Percentiles rank a stretch among this genome's conserved stretches.
phyloP scores from a whole-genome alignment of 2,329 filamentous ascomycete species.

The Aspergillus hortae region DNA sequence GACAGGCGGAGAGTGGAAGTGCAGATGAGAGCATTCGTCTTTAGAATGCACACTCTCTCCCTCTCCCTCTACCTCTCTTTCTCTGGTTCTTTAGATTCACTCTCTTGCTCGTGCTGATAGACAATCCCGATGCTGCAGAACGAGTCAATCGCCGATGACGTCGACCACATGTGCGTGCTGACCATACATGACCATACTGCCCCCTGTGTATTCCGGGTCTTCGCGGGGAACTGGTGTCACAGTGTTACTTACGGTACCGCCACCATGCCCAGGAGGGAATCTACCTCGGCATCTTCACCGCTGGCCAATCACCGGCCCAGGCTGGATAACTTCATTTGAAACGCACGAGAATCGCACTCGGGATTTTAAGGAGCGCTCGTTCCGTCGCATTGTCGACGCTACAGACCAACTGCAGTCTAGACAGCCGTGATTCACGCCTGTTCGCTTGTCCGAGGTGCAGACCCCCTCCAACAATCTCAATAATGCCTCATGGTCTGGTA shows the following conservation, averaged over 20 bases:
- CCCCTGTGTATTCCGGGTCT: background rate
- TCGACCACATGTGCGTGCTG: constrained; percentile 12
- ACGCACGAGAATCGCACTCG: constrained; percentile 27
- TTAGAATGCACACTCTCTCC: too few relatives aligned
- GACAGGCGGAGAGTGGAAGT: too few relatives aligned
- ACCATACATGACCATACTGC: background rate
- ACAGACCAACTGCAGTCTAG: background rate
- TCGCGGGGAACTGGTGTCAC: background rate
- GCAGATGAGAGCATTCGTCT: too few relatives aligned
- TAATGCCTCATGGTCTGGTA: too few relatives aligned
- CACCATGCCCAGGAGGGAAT: constrained; percentile 3
- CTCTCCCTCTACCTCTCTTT: too few relatives aligned
- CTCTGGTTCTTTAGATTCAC: too few relatives aligned
- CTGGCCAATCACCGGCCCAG: constrained; percentile 7
- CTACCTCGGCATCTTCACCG: constrained; percentile 6
- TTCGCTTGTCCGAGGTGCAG: background rate
- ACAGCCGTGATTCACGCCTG: background rate
- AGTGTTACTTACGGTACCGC: background rate
- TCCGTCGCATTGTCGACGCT: constrained; percentile 10
- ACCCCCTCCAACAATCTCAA: too few relatives aligned
- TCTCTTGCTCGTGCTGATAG: too few relatives aligned
- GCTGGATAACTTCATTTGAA: background rate
- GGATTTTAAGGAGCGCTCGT: constrained; percentile 22
- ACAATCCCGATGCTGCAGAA: too few relatives aligned
- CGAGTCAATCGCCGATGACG: constrained; percentile 6